These are phyloP conservation scores for Liriodendron chinense DNA, from an alignment of 164 flowering plant species.

Conservation along the genomic window DNA sequence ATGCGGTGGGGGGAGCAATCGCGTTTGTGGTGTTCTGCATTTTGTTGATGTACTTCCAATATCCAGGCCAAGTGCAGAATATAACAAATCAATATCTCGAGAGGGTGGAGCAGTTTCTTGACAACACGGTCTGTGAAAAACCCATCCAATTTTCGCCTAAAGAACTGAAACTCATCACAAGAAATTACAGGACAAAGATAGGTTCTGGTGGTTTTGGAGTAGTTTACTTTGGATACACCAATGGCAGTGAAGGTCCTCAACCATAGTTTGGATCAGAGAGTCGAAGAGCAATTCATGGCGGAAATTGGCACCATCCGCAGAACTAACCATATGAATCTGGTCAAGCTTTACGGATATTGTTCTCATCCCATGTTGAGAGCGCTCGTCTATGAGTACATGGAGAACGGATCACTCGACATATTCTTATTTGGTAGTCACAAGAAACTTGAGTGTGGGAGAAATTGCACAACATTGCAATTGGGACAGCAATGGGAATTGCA, in stretches of 20 bases:
- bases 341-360: slow-evolving; percentile 3
- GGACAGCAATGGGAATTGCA: slow-evolving; percentile 6
- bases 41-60: too few species aligned
- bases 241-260: slow-evolving; percentile 31
- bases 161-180: slow-evolving; percentile 15
- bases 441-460: not conserved
- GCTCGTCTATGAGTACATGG: slow-evolving; percentile 10
- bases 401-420: slow-evolving; percentile 3
- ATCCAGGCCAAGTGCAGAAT: too few species aligned
- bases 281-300: slow-evolving; percentile 10
- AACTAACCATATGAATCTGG: slow-evolving; percentile 8
- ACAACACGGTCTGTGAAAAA: slow-evolving; percentile 21
- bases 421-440: not conserved
- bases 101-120: slow-evolving; percentile 22
- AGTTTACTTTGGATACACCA: slow-evolving; percentile 23
- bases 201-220: slow-evolving; percentile 31
- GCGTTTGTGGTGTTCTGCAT: too few species aligned
- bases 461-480: slow-evolving; percentile 4
- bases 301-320: slow-evolving; percentile 5
- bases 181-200: slow-evolving; percentile 11
- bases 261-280: slow-evolving; percentile 7
- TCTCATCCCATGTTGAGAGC: not conserved
- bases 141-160: slow-evolving; percentile 26
- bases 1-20: too few species aligned
- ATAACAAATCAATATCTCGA: too few species aligned